Percentiles rank a stretch among this genome's conserved stretches.
phyloP scores from a whole-genome alignment of 2,329 filamentous ascomycete species.

The Penicillium sp. region DNA sequence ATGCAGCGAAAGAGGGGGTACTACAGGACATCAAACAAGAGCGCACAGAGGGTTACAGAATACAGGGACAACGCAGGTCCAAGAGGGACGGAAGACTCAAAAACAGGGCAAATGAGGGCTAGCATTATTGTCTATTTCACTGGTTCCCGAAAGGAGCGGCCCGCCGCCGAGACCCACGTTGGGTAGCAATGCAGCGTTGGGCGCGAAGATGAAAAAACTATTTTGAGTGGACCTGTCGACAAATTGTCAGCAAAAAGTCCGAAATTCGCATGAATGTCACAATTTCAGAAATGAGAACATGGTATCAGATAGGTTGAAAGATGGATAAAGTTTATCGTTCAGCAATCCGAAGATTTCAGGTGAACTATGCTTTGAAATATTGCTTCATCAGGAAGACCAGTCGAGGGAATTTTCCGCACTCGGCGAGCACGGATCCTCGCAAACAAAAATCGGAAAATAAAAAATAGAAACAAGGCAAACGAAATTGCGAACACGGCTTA shows the following conservation, averaged over 20 bases:
- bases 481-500: slow-evolving; percentile 8
- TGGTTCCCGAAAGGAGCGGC: slow-evolving; percentile 14
- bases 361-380: slow-evolving; percentile 44
- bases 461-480: background rate
- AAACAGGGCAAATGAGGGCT: slow-evolving; percentile 3
- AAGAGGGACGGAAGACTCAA: background rate
- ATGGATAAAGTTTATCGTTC: slow-evolving; percentile 44
- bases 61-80: background rate
- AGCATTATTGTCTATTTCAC: slow-evolving; percentile 2
- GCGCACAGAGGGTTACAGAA: background rate
- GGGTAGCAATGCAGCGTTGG: slow-evolving; percentile 34
- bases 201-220: background rate
- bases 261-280: background rate
- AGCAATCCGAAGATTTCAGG: slow-evolving; percentile 41
- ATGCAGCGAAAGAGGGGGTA: background rate
- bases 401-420: background rate
- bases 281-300: slow-evolving; percentile 12
- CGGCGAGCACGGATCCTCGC: background rate
- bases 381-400: slow-evolving; percentile 36
- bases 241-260: slow-evolving; percentile 12
- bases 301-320: slow-evolving; percentile 37
- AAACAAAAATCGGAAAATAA: background rate
- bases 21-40: background rate
- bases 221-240: slow-evolving; percentile 7
- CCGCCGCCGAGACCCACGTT: slow-evolving; percentile 27